phyloP scores from a whole-genome alignment of 2,329 filamentous ascomycete species.

The Colletotrichum tabaci region DNA sequence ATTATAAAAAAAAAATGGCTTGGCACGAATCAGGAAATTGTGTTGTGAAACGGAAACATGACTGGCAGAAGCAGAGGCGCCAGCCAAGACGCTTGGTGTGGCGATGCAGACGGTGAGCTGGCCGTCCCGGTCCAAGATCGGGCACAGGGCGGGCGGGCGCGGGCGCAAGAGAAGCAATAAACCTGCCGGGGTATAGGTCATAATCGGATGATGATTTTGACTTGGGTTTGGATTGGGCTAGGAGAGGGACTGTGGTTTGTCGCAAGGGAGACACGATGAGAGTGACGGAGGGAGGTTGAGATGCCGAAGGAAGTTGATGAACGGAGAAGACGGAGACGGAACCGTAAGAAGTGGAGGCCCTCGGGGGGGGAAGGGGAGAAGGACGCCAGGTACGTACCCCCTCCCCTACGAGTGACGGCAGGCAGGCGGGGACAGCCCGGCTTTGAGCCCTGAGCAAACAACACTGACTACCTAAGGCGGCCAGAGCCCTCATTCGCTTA shows the following conservation, averaged over 20 bases:
- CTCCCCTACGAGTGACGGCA: background rate
- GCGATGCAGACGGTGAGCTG: slow-evolving; percentile 27
- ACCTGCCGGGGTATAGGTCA: background rate
- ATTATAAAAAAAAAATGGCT: slow-evolving; percentile 7
- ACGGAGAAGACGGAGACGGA: background rate
- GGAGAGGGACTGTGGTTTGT: background rate
- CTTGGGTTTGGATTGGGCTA: background rate
- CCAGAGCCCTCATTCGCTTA: no score
- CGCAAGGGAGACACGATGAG: background rate
- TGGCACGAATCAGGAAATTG: slow-evolving; percentile 34
- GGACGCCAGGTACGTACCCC: background rate
- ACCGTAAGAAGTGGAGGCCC: background rate
- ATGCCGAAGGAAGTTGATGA: background rate
- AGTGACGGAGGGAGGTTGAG: background rate
- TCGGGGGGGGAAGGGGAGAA: no score
- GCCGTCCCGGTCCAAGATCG: background rate
- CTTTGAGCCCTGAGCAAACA: no score
- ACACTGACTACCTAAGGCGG: background rate
- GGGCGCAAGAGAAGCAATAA: background rate
- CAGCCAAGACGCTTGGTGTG: slow-evolving; percentile 39
- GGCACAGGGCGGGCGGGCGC: background rate
- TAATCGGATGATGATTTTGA: background rate
- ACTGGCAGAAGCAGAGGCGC: slow-evolving; percentile 18
- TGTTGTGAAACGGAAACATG: slow-evolving; percentile 23
- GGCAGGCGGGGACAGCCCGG: background rate